Evolutionary conservation across 179 eudicot genomes (phyloP), one percentile per base, ranked within the genome.

Genomic region (Beta macrorhiza): DNA sequence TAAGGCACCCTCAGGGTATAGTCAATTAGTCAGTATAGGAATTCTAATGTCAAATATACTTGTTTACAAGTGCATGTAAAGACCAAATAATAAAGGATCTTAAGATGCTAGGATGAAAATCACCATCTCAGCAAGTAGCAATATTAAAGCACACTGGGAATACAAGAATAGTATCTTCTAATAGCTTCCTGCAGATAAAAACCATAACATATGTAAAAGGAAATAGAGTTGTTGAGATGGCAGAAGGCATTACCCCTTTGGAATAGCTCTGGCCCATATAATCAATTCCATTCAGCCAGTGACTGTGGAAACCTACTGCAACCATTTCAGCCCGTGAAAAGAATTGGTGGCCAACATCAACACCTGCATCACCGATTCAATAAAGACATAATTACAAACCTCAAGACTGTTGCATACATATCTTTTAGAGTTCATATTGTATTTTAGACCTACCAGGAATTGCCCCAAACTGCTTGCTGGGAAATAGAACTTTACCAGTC

Each of bases 321-420:
- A 91, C 97, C 99, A 96, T 96, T 86, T 96, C 99, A n/a, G 97
- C 94, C 69, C 99, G 82, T 17, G 99, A 96, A 80, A 88, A 94
- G 80, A 96, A 96, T 76, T 92, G 98, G 76, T 96, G 97, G 16
- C 99, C 99, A n/a, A 94, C 99, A 72, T 92, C 96, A 85, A 96
- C 85, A 49, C 99, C 99, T 96, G 87, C 55, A 83, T 83, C 49
- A 72, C 20, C n/a, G n/a, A n/a, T n/a, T n/a, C n/a, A n/a, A n/a
- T n/a, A n/a, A n/a, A n/a, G n/a, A n/a, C n/a, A n/a, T n/a, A n/a
- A n/a, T n/a, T n/a, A n/a, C n/a, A n/a, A 29, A 45, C 59, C 44
- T 16, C n/a, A 68, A 61, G 65, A 7, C 17, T 68, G 5, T 37
- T 62, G 65, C 22, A 12, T n/a, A 44, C 17, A 7, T 25, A 53